Evolutionary conservation across 495 filamentous ascomycete genomes (phyloP), one percentile per base, ranked within the genome.

Genomic region (Penicillium soppii): DNA sequence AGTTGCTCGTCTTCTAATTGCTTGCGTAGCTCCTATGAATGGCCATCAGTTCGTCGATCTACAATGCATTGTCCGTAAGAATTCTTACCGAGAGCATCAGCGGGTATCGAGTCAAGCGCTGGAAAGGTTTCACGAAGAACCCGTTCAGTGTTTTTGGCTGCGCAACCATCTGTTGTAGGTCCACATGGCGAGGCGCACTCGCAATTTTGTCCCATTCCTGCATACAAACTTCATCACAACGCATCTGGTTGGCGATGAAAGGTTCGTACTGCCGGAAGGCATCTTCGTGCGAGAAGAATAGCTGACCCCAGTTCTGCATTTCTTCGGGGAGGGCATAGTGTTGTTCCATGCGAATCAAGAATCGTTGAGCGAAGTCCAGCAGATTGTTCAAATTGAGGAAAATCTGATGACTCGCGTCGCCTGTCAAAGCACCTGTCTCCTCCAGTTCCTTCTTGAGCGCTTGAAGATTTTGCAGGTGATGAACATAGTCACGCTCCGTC

Each of bases 401-500:
- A 56, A 98, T 95, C 62, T 91, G 85, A 70, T 97, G 94, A 21
- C 96, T 86, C 13, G 85, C 80, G 68, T 98, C 95, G 43, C 94
- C 92, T 4, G 91, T 84, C 52, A 97, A 83, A 29, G 90, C 82
- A 33, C 91, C 90, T 40, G 87, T 90, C 58, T 92, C 84, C 61
- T 97, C 90, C 26, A 97, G 73, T 21, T 84, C 82, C 59, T 90
- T 94, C 75, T 97, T 97, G 50, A 97, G 82, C 43, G 91, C 87
- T 62, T 97, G 92, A 15, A 98, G 69, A 54, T 92, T 91, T 62
- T 97, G 92, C 22, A 98, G 76, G 72, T 97, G 92, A 60, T 97
- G 92, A n/a, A 97, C 95, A 56, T 98, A 98, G 64, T 96, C 95
- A 33, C 94, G 86, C 66, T 98, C 94, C 4, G 92, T 97, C 57